Base-by-base conservation (phyloP, 345 rosid genomes). In the Microcos paniculata region DNA sequence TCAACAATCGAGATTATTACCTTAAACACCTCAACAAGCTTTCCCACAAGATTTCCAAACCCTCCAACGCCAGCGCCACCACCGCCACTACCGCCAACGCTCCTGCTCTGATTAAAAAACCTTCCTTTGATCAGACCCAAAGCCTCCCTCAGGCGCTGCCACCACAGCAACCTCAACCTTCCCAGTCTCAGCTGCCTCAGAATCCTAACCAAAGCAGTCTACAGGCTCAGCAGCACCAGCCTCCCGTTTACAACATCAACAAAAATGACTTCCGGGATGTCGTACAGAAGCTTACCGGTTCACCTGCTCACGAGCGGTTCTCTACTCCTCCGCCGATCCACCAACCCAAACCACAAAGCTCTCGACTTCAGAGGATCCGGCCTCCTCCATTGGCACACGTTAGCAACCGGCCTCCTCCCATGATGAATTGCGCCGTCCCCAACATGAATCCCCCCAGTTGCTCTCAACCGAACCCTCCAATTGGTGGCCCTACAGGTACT, bases 221-320 rank as follows among this genome's bases (percentile, higher is more conserved):
- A 2, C 80, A 79, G 76, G 76, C 74, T 69, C 90, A 84, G 30
- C 94, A 84, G 77, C 87, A 89, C 46, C 91, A 91, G 70, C 96
- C 98, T 0, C 98, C 97, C 4, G 98, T 96, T 24, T 96, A 92
- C 83, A 96, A 94, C 73, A 96, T 96, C 83, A 96, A 91, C 86
- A 94, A 94, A 80, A 90, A 78, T 78, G 97, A 96, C 82, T 96
- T 93, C 84, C 81, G 97, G 23, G 93, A 96, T 70, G 93, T 96
- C 61, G 99, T 96, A 21, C 99, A 96, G 87, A 91, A 88, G 83
- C 92, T 96, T 21, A 96, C 99, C 35, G 98, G 97, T 35, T 96
- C 99, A 0, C 88, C 98, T 3, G 88, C 98, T 15, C 97, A 92
- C 61, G 94, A 93, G 61, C 87, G 95, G 69, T 77, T 84, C 86